Conservation (phyloP, 2,329 filamentous ascomycete genomes). For the Colletotrichum truncatum region DNA sequence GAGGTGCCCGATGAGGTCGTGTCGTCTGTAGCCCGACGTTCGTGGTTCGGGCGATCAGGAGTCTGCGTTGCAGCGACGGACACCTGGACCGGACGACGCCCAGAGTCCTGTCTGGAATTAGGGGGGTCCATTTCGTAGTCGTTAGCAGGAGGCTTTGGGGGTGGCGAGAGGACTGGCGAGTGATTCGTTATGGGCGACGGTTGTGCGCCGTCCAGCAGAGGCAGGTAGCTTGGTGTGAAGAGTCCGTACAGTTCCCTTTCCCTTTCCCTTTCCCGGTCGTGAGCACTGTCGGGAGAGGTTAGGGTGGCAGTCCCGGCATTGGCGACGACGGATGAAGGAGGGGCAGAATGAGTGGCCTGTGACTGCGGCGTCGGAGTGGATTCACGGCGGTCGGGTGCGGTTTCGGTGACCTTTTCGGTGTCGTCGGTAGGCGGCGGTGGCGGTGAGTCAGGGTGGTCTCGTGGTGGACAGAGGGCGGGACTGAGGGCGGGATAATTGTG, state of each 20-base stretch:
- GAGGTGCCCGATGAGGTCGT: slow-evolving; percentile 61
- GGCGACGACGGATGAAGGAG: slow-evolving; percentile 7
- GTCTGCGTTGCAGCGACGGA: slow-evolving; percentile 27
- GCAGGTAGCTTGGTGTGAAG: slow-evolving; percentile 71
- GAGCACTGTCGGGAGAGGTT: slow-evolving; percentile 28
- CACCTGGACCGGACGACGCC: not conserved
- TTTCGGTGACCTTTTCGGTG: slow-evolving; percentile 12
- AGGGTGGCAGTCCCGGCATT: slow-evolving; percentile 22
- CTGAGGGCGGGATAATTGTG: slow-evolving; percentile 56
- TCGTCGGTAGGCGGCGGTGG: slow-evolving; percentile 37
- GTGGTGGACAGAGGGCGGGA: slow-evolving; percentile 41
- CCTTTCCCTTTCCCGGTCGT: slow-evolving; percentile 60
- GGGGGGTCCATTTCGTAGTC: slow-evolving; percentile 17
- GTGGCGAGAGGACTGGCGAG: slow-evolving; percentile 33
- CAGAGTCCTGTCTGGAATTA: not conserved
- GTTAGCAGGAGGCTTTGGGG: slow-evolving; percentile 26
- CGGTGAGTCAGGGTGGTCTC: slow-evolving; percentile 44
- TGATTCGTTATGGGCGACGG: slow-evolving; percentile 32
- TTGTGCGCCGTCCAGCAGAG: slow-evolving; percentile 62
- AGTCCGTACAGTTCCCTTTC: slow-evolving; percentile 69
- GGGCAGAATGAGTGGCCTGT: slow-evolving; percentile 21
- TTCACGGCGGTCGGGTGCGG: slow-evolving; percentile 1
- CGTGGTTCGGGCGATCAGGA: slow-evolving; percentile 42
- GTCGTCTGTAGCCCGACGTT: slow-evolving; percentile 55
- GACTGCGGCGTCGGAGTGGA: slow-evolving; percentile 15